Conservation (phyloP, 2,329 filamentous ascomycete species). For the Sporothrix globosa region DNA sequence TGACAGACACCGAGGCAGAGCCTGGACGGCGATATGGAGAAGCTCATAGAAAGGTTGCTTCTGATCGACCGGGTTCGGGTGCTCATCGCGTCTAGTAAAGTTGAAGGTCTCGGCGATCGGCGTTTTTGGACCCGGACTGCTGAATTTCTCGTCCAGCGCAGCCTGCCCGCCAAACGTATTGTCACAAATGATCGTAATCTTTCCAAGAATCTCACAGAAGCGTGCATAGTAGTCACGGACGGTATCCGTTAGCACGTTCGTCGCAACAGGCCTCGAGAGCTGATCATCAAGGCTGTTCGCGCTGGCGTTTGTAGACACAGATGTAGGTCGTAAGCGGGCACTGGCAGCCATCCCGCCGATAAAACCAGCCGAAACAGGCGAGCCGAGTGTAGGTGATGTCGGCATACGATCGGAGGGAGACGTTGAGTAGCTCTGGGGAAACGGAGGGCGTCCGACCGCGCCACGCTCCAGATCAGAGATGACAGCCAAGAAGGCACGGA, state of each 20-base stretch:
- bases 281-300: constrained; percentile 59
- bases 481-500: constrained; percentile 88
- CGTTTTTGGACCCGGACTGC: constrained; percentile 83
- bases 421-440: constrained; percentile 67
- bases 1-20: constrained; percentile 89
- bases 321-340: constrained; percentile 1
- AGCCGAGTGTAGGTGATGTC: constrained; percentile 55
- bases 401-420: constrained; percentile 50
- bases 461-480: constrained; percentile 91
- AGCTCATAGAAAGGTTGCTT: constrained; percentile 96
- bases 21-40: constrained; percentile 92
- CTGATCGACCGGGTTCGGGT: constrained; percentile 71
- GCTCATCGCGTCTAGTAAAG: constrained; percentile 82
- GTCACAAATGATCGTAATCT: constrained; percentile 95
- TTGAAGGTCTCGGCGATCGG: constrained; percentile 94
- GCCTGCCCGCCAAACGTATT: constrained; percentile 97
- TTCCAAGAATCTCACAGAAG: constrained; percentile 93
- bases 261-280: constrained; percentile 67
- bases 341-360: not conserved
- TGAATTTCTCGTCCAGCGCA: constrained; percentile 92
- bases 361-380: constrained; percentile 38
- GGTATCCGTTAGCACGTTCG: constrained; percentile 69
- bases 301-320: constrained; percentile 20
- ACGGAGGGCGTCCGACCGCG: constrained; percentile 75
- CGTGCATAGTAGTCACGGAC: constrained; percentile 83